Evolutionary conservation across 164 flowering plant species (phyloP).

Genomic region (Vitis amurensis): DNA sequence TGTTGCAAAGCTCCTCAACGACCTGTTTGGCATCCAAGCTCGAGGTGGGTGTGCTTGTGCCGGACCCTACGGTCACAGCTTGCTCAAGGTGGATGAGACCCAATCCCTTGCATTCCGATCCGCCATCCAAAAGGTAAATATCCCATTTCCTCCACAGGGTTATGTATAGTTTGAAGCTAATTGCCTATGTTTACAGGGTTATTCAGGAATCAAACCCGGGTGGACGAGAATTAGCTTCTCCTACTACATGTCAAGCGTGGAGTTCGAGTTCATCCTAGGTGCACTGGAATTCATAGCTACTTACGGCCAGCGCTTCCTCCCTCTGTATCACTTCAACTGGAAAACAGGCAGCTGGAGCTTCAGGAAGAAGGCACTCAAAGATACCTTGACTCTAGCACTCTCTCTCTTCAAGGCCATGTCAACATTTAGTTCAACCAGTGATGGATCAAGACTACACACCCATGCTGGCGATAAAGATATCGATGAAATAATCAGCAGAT

Average conservation of each 20-base stretch:
- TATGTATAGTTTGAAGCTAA: too few species aligned
- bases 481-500: slow-evolving; percentile 15
- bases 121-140: slow-evolving; percentile 54
- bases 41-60: slow-evolving; percentile 94
- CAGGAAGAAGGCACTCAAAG: slow-evolving; percentile 26
- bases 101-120: slow-evolving; percentile 44
- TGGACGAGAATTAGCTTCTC: slow-evolving; percentile 91
- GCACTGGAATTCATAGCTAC: slow-evolving; percentile 69
- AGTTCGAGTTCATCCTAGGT: slow-evolving; percentile 67
- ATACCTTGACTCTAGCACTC: slow-evolving; percentile 2
- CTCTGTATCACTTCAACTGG: slow-evolving; percentile 63
- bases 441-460: not conserved
- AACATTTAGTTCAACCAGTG: not conserved
- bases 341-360: slow-evolving; percentile 64
- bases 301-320: slow-evolving; percentile 77
- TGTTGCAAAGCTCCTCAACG: slow-evolving; percentile 75
- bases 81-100: slow-evolving; percentile 48
- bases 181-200: slow-evolving; percentile 45
- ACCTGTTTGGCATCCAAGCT: slow-evolving; percentile 86
- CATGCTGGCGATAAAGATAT: not conserved
- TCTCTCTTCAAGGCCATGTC: slow-evolving; percentile 8
- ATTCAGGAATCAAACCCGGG: slow-evolving; percentile 72
- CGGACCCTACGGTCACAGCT: slow-evolving; percentile 73
- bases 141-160: not conserved
- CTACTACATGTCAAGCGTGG: slow-evolving; percentile 67